These are phyloP conservation scores for Phaeosphaeriaceae sp. DNA, from an alignment of 2,329 filamentous ascomycete genomes.

Conservation along the genomic window DNA sequence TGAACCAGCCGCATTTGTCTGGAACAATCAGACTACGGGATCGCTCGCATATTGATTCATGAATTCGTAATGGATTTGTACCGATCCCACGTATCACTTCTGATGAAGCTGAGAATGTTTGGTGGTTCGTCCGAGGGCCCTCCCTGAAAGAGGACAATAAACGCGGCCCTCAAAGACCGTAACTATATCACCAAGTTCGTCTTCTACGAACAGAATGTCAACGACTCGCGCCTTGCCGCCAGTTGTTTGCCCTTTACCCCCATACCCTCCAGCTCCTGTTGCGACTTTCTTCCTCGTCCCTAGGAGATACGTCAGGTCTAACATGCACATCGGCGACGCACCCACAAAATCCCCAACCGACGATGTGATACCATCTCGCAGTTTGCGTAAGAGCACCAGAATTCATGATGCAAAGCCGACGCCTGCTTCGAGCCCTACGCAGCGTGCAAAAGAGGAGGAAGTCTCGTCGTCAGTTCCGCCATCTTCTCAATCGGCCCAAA, in stretches of 20 bases:
- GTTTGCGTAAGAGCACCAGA: constrained; percentile 38
- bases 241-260: constrained; percentile 29
- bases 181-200: constrained; percentile 36
- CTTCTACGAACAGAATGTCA: constrained; percentile 39
- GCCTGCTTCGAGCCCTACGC: constrained; percentile 21
- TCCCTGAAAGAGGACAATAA: constrained; percentile 45
- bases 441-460: constrained; percentile 26
- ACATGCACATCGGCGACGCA: constrained; percentile 35
- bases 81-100: constrained; percentile 37
- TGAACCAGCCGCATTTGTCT: constrained; percentile 41
- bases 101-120: constrained; percentile 39
- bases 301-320: constrained; percentile 43
- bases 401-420: constrained; percentile 33
- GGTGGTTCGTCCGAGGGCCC: constrained; percentile 32
- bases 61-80: constrained; percentile 27
- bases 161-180: constrained; percentile 35
- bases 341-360: constrained; percentile 23
- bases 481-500: constrained; percentile 31
- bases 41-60: constrained; percentile 22
- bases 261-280: constrained; percentile 28
- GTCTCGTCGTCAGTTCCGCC: constrained; percentile 17
- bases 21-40: constrained; percentile 45
- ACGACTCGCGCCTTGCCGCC: constrained; percentile 43
- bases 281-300: constrained; percentile 45
- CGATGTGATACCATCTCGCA: constrained; percentile 27